A percentile compares a stretch with the other conserved stretches of the same genome.
Conservation (phyloP, 208 protist species). For the Leishmania arabica region DNA sequence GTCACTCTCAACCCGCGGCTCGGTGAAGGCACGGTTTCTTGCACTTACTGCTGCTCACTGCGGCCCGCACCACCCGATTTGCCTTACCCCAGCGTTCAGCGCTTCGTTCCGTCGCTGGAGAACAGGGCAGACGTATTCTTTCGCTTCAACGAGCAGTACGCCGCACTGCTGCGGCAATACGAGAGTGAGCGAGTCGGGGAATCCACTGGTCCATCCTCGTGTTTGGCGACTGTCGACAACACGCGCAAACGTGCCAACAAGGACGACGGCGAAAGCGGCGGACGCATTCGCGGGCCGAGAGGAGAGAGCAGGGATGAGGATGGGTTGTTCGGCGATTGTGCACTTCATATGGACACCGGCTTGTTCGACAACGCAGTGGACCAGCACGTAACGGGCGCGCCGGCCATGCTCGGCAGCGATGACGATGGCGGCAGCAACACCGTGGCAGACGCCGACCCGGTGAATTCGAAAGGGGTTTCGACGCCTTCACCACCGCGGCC, state of each 20-base stretch:
- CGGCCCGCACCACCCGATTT: slow-evolving; percentile 57
- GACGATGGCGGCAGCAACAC: slow-evolving; percentile 8
- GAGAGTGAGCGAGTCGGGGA: neutral
- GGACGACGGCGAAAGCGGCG: slow-evolving; percentile 1
- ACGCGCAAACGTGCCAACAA: neutral
- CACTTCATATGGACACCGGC: neutral
- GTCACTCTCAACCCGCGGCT: slow-evolving; percentile 61
- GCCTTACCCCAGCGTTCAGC: slow-evolving; percentile 70
- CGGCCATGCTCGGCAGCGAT: neutral
- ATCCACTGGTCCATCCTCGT: neutral
- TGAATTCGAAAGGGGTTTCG: neutral
- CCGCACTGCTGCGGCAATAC: slow-evolving; percentile 32
- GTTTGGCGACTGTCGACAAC: neutral
- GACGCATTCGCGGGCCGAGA: neutral
- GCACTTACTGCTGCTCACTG: slow-evolving; percentile 69
- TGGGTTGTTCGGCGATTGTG: neutral
- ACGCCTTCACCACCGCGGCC: neutral
- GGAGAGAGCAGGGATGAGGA: neutral
- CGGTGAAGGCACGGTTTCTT: slow-evolving; percentile 57
- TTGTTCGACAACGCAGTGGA: neutral
- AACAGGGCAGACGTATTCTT: slow-evolving; percentile 89
- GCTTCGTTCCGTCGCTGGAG: slow-evolving; percentile 70
- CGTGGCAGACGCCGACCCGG: slow-evolving; percentile 2
- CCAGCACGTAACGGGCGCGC: neutral
- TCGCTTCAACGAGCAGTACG: slow-evolving; percentile 71